Evolutionary conservation across 1,284 basidiomycete species (phyloP).

Genomic region (Microbotryum saponariae): DNA sequence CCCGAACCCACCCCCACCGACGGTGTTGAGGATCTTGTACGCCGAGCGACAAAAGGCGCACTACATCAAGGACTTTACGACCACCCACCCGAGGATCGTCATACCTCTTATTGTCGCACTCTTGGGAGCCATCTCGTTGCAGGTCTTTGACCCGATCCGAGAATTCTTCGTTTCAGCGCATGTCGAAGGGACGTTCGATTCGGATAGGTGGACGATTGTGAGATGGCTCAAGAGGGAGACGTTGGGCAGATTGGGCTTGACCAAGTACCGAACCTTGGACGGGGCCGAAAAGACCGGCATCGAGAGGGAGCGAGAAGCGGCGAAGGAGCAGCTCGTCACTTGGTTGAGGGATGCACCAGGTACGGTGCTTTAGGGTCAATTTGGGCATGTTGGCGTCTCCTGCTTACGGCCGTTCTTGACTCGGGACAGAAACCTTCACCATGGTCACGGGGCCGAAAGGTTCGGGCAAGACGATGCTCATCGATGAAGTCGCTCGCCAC

Average conservation of each 20-base stretch:
- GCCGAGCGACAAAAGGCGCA: constrained; percentile 44
- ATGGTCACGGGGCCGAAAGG: constrained; percentile 86
- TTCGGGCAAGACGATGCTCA: constrained; percentile 72
- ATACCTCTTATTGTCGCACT: constrained; percentile 80
- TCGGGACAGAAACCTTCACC: constrained; percentile 46
- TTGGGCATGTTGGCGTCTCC: neutral
- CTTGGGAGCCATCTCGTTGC: constrained; percentile 78
- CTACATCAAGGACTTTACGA: constrained; percentile 71
- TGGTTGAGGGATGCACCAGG: constrained; percentile 70
- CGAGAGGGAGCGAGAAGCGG: constrained; percentile 47
- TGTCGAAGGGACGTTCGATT: constrained; percentile 73
- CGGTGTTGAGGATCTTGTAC: constrained; percentile 31
- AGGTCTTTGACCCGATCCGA: constrained; percentile 85
- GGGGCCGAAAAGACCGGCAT: constrained; percentile 15
- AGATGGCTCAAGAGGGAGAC: constrained; percentile 39
- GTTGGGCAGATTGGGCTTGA: constrained; percentile 27
- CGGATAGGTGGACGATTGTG: constrained; percentile 21
- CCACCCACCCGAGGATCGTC: constrained; percentile 74
- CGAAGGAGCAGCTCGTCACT: constrained; percentile 57
- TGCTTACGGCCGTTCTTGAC: constrained; percentile 36
- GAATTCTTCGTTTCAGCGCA: constrained; percentile 75
- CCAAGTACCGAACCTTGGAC: neutral
- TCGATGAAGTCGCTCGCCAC: constrained; percentile 48
- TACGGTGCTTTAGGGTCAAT: constrained; percentile 37
- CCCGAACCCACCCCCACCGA: constrained; percentile 30